Percentiles rank a stretch among this genome's conserved stretches.
Conservation (phyloP, 2,329 filamentous ascomycete species). For the Diaporthe longicolla region DNA sequence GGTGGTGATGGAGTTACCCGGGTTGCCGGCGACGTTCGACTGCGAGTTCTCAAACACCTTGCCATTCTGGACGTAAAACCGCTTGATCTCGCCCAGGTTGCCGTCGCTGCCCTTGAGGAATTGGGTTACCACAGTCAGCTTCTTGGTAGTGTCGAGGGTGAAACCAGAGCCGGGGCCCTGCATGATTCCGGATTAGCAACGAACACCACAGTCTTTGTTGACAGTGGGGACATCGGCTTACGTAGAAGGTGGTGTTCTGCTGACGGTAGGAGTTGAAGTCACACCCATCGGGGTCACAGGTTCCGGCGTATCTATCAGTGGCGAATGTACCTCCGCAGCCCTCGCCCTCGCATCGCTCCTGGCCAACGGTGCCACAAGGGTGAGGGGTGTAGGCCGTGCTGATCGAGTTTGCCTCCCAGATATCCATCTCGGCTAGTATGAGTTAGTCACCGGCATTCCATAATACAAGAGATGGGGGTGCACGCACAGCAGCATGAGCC, state of each 20-base stretch:
- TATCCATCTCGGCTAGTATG: slow-evolving; percentile 60
- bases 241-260: slow-evolving; percentile 71
- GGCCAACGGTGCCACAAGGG: slow-evolving; percentile 63
- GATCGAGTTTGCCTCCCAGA: slow-evolving; percentile 74
- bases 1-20: slow-evolving; percentile 61
- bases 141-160: slow-evolving; percentile 69
- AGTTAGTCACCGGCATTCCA: background rate
- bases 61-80: slow-evolving; percentile 73
- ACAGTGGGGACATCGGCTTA: background rate
- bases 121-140: slow-evolving; percentile 74
- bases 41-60: slow-evolving; percentile 65
- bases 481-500: slow-evolving; percentile 65
- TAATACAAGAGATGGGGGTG: background rate
- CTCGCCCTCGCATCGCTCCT: slow-evolving; percentile 57
- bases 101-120: slow-evolving; percentile 58
- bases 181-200: background rate
- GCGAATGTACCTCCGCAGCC: slow-evolving; percentile 65
- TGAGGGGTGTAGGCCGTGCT: slow-evolving; percentile 72
- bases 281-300: slow-evolving; percentile 76
- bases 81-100: slow-evolving; percentile 64
- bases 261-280: slow-evolving; percentile 77
- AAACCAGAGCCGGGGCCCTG: slow-evolving; percentile 60
- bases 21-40: slow-evolving; percentile 49
- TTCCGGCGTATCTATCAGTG: slow-evolving; percentile 65
- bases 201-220: too few species aligned